Conservation (phyloP, 2,329 filamentous ascomycete genomes). For the Phoma sp. region DNA sequence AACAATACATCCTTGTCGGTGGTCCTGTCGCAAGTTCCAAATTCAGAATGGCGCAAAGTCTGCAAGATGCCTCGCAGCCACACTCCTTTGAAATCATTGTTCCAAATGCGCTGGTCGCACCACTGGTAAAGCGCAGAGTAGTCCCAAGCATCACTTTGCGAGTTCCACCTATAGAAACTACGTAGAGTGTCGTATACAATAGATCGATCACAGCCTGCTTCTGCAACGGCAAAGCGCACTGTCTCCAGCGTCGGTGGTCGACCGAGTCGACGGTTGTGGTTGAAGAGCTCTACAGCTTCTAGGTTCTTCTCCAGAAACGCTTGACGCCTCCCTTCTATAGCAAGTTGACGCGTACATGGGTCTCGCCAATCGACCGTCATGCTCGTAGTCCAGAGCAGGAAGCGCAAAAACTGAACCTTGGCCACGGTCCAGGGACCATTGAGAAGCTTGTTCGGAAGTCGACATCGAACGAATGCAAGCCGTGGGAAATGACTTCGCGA, state of each 20-base stretch:
- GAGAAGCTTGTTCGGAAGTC: conserved; percentile 40
- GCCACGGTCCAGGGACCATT: conserved; percentile 35
- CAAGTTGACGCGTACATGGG: conserved; percentile 13
- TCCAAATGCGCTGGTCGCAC: conserved; percentile 30
- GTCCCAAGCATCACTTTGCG: conserved; percentile 19
- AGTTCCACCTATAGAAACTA: conserved; percentile 27
- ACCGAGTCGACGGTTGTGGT: conserved; percentile 42
- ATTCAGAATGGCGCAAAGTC: conserved; percentile 20
- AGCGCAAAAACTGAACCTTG: conserved; percentile 41
- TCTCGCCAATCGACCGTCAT: conserved; percentile 45
- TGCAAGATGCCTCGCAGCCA: conserved; percentile 39
- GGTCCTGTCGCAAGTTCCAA: background rate
- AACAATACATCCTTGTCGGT: background rate
- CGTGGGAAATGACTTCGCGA: conserved; percentile 36
- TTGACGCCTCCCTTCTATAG: conserved; percentile 28
- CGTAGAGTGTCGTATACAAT: conserved; percentile 43
- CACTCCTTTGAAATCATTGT: conserved; percentile 32
- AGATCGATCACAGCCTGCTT: conserved; percentile 40
- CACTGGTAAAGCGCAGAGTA: conserved; percentile 33
- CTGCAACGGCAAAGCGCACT: conserved; percentile 37
- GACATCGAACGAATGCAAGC: conserved; percentile 38
- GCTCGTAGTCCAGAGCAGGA: conserved; percentile 40
- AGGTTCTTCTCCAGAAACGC: conserved; percentile 39
- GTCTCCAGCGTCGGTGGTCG: conserved; percentile 30
- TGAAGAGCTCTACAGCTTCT: conserved; percentile 45